Percentiles rank a stretch among this genome's conserved stretches.
Conservation (phyloP, 495 filamentous ascomycete species). For the Tuber microsphaerosporum region DNA sequence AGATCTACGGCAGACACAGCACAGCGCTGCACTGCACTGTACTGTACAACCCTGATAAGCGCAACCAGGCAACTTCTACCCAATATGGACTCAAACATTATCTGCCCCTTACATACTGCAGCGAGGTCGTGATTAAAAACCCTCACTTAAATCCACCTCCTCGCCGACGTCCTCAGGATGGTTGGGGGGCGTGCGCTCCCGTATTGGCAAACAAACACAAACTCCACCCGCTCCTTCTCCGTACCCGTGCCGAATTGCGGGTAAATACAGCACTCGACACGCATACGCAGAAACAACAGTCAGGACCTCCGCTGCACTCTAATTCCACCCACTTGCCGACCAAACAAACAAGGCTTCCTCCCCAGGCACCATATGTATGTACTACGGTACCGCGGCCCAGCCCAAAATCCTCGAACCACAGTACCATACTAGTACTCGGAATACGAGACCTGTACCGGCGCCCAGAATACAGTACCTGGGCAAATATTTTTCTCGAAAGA, state of each 20-base stretch:
- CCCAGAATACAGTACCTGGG: not conserved
- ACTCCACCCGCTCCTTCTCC: not conserved
- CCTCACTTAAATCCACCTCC: not conserved
- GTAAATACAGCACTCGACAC: not conserved
- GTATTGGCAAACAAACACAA: not conserved
- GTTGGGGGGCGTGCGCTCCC: not conserved
- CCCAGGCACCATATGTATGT: too few relatives aligned
- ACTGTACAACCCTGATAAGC: not conserved
- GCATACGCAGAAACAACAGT: too few relatives aligned
- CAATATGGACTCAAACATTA: not conserved
- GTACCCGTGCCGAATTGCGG: not conserved
- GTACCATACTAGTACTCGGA: too few relatives aligned
- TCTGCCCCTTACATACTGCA: not conserved
- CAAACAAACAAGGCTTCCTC: too few relatives aligned
- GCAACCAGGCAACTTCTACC: not conserved
- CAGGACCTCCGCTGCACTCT: too few relatives aligned
- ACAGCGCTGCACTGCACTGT: not conserved
- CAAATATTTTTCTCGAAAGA: not conserved
- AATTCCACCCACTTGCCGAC: too few relatives aligned
- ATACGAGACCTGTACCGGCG: too few relatives aligned
- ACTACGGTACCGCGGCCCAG: too few relatives aligned
- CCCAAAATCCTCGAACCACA: too few relatives aligned
- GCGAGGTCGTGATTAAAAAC: not conserved
- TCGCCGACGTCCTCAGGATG: not conserved
- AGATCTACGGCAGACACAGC: not conserved